A percentile compares a stretch with the other conserved stretches of the same genome.
Conservation (phyloP, 179 eudicot genomes). For the Dionaea muscipula region DNA sequence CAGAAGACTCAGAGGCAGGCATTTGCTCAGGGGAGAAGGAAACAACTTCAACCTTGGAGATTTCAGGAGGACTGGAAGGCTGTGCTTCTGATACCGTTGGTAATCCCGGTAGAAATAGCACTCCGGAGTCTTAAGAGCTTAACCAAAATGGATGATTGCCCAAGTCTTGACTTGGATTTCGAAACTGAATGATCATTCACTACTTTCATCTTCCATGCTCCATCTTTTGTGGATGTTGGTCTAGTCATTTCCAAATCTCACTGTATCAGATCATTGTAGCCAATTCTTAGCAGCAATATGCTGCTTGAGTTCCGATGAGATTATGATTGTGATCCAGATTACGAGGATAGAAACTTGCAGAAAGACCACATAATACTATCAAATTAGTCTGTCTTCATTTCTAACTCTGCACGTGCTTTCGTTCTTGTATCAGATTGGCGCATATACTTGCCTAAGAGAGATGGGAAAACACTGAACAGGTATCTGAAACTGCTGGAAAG, state of each 20-base stretch:
- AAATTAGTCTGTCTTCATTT: no score
- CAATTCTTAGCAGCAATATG: no score
- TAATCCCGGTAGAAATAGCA: slow-evolving; percentile 10
- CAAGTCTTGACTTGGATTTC: slow-evolving; percentile 77
- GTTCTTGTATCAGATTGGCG: no score
- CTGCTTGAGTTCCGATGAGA: no score
- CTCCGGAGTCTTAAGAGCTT: slow-evolving; percentile 12
- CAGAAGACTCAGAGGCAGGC: slow-evolving; percentile 12
- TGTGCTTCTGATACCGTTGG: slow-evolving; percentile 8
- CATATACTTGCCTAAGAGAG: no score
- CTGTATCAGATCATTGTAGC: no score
- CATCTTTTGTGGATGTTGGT: background rate
- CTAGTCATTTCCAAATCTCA: background rate
- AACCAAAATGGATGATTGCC: slow-evolving; percentile 30
- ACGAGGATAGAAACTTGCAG: no score
- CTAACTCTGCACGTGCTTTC: no score
- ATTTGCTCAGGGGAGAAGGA: slow-evolving; percentile 7
- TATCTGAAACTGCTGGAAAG: no score
- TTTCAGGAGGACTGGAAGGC: slow-evolving; percentile 13
- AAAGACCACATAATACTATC: no score
- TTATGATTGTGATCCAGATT: no score
- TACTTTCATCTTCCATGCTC: background rate
- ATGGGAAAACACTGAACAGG: no score
- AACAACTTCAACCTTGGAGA: slow-evolving; percentile 4
- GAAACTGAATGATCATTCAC: slow-evolving; percentile 8